A percentile compares a stretch with the other conserved stretches of the same genome.
Conservation (phyloP, 1,284 basidiomycete genomes). For the Clitocybe nebularis region DNA sequence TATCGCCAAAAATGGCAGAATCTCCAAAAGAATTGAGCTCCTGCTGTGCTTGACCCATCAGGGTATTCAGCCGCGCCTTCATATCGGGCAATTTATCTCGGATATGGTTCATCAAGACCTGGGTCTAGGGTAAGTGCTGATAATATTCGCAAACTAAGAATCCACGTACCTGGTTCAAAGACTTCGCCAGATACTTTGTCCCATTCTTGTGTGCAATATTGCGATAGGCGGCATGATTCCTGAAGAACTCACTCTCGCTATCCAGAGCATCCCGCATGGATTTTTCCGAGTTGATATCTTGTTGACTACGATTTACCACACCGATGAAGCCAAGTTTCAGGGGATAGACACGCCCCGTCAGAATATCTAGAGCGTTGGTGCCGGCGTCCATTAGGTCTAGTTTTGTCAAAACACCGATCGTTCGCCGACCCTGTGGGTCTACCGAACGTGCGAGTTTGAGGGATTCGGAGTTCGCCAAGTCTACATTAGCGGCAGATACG, state of each 20-base stretch:
- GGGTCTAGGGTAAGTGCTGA: background rate
- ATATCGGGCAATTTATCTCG: constrained; percentile 98
- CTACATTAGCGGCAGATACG: constrained; percentile 96
- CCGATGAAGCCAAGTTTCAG: constrained; percentile 98
- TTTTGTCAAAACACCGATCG: constrained; percentile 95
- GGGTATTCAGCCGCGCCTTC: constrained; percentile 97
- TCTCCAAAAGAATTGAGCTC: constrained; percentile 97
- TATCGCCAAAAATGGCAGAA: constrained; percentile 88
- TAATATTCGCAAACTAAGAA: too few relatives aligned
- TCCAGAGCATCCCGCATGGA: constrained; percentile 83
- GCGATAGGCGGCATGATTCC: constrained; percentile 85
- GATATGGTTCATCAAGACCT: constrained; percentile 97
- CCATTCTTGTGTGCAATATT: constrained; percentile 98
- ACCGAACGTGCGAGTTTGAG: constrained; percentile 94
- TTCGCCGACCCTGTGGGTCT: constrained; percentile 93
- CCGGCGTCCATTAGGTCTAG: constrained; percentile 99
- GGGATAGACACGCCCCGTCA: constrained; percentile 95
- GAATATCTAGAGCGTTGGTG: constrained; percentile 94
- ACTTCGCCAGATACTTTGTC: constrained; percentile 92
- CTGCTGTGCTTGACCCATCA: constrained; percentile 99
- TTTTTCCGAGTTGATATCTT: constrained; percentile 93
- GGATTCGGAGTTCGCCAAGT: constrained; percentile 97
- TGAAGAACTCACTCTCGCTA: constrained; percentile 92
- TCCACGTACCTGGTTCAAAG: constrained; percentile 79
- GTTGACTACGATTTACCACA: constrained; percentile 95